These are phyloP conservation scores for Hexamita inflata DNA, from an alignment of 208 protist species.

Conservation along the genomic window DNA sequence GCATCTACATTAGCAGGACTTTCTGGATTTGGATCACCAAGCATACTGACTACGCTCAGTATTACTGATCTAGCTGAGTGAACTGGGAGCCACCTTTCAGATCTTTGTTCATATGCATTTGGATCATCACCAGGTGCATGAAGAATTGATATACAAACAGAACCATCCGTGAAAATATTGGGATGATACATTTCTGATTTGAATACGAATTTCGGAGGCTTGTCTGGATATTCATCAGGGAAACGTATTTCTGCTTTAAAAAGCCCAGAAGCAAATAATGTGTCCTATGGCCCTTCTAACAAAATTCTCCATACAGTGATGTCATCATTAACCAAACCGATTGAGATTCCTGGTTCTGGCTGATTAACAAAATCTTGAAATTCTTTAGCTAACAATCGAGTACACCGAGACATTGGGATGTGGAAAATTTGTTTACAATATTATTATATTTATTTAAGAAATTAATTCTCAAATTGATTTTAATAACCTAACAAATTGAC, in stretches of 20 bases:
- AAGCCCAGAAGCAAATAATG: conserved; percentile 18
- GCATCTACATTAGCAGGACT: conserved; percentile 45
- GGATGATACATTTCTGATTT: conserved; percentile 18
- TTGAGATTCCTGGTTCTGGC: conserved; percentile 14
- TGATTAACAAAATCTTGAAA: neutral
- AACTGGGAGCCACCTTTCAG: conserved; percentile 37
- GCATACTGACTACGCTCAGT: conserved; percentile 36
- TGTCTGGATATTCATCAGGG: conserved; percentile 34
- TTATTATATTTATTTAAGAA: too few relatives aligned
- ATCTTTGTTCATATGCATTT: conserved; percentile 5
- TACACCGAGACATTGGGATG: too few relatives aligned
- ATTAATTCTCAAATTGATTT: too few relatives aligned
- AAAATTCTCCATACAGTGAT: neutral
- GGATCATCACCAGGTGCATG: conserved; percentile 27
- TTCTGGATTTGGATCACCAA: conserved; percentile 36
- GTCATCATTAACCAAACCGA: neutral
- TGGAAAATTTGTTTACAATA: too few relatives aligned
- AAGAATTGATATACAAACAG: conserved; percentile 28
- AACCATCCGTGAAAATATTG: conserved; percentile 25
- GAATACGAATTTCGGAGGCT: conserved; percentile 29
- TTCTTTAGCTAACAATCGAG: neutral
- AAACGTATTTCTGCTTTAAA: conserved; percentile 20
- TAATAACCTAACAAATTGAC: too few relatives aligned
- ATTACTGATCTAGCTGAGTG: conserved; percentile 38
- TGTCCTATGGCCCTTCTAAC: neutral